Evolutionary conservation across 192 early-diverging fungal genomes (phyloP).

Genomic region (Phycomyces nitens): DNA sequence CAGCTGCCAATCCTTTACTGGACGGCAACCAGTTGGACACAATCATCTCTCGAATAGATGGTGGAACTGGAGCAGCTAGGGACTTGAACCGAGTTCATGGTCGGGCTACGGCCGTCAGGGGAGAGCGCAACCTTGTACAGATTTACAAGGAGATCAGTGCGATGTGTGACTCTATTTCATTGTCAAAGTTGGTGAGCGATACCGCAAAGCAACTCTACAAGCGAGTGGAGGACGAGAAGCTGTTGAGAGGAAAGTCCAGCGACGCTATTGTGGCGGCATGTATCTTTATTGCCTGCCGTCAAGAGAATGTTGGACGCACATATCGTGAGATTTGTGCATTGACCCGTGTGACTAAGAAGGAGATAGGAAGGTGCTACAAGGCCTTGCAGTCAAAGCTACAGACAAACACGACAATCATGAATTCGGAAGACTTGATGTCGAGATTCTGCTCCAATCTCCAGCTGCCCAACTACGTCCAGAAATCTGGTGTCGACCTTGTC

Average conservation of each 20-base stretch:
- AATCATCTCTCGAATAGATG: slow-evolving; percentile 72
- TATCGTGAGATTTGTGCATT: slow-evolving; percentile 92
- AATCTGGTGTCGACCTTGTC: slow-evolving; percentile 68
- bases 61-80: slow-evolving; percentile 64
- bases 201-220: slow-evolving; percentile 88
- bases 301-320: slow-evolving; percentile 79
- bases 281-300: slow-evolving; percentile 89
- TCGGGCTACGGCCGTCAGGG: slow-evolving; percentile 66
- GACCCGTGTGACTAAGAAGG: slow-evolving; percentile 89
- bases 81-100: slow-evolving; percentile 73
- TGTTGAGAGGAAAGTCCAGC: slow-evolving; percentile 75
- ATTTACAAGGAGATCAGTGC: slow-evolving; percentile 75
- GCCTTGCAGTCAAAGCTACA: slow-evolving; percentile 53
- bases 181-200: slow-evolving; percentile 69
- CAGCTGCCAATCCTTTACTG: slow-evolving; percentile 70
- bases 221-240: slow-evolving; percentile 77
- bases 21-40: slow-evolving; percentile 82
- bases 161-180: slow-evolving; percentile 78
- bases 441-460: slow-evolving; percentile 81
- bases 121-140: slow-evolving; percentile 67
- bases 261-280: slow-evolving; percentile 87
- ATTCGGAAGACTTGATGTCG: slow-evolving; percentile 68
- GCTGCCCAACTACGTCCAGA: slow-evolving; percentile 62
- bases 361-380: slow-evolving; percentile 86
- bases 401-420: slow-evolving; percentile 62